phyloP scores from a whole-genome alignment of 1,284 basidiomycete genomes.

The Phellinidium pouzarii region DNA sequence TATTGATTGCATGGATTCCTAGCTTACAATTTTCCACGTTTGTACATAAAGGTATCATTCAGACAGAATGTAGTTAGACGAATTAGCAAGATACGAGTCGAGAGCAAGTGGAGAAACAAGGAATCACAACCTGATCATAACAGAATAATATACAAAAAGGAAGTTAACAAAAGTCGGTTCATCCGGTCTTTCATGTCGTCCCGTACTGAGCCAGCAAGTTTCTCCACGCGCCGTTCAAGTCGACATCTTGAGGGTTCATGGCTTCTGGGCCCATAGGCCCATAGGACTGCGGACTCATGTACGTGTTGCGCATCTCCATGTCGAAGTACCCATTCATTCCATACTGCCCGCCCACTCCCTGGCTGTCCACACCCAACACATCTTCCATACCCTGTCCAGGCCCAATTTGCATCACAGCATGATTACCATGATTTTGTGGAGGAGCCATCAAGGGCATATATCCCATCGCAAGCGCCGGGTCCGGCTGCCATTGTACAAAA shows the following conservation, averaged over 20 bases:
- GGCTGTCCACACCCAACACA: neutral
- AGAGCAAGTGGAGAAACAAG: too few species aligned
- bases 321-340: slow-evolving; percentile 2
- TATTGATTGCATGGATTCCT: too few species aligned
- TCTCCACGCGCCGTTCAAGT: slow-evolving; percentile 11
- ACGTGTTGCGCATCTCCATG: slow-evolving; percentile 12
- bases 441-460: slow-evolving; percentile 17
- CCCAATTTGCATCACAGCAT: slow-evolving; percentile 3
- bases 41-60: too few species aligned
- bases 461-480: slow-evolving; percentile 12
- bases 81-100: too few species aligned
- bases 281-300: slow-evolving; percentile 2
- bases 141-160: neutral
- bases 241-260: slow-evolving; percentile 11
- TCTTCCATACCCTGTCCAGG: neutral
- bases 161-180: neutral
- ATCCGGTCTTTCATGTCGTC: neutral
- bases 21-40: too few species aligned
- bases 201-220: slow-evolving; percentile 14
- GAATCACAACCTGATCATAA: too few species aligned
- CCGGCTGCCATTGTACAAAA: slow-evolving; percentile 16
- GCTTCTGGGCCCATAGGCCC: slow-evolving; percentile 5
- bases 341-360: slow-evolving; percentile 3
- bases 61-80: too few species aligned
- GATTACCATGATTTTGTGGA: neutral